These are phyloP conservation scores for Alloascoidea africana DNA, from an alignment of 805 yeast species.

Conservation along the genomic window DNA sequence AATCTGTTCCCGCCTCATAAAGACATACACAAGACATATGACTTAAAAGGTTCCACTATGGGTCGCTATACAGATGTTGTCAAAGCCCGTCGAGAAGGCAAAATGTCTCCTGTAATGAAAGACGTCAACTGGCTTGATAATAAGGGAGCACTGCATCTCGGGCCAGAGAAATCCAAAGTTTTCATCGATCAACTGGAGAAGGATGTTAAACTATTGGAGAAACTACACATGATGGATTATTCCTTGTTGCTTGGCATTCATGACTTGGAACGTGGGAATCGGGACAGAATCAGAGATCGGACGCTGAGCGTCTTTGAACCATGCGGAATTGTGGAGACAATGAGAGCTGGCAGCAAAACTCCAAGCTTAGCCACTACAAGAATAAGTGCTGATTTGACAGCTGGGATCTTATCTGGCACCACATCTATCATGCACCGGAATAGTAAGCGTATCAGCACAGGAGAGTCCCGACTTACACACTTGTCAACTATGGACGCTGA, in stretches of 20 bases:
- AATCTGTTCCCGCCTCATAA: conserved; percentile 90
- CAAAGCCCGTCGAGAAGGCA: conserved; percentile 7
- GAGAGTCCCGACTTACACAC: not conserved
- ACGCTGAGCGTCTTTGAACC: conserved; percentile 21
- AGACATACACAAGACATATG: conserved; percentile 74
- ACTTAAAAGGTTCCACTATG: conserved; percentile 84
- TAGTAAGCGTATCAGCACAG: conserved; percentile 2
- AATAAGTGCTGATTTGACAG: conserved; percentile 5
- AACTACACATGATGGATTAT: conserved; percentile 88
- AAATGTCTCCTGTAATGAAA: conserved; percentile 39
- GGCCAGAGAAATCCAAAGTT: conserved; percentile 46
- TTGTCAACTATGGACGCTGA: conserved; percentile 13
- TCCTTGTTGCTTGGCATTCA: conserved; percentile 82
- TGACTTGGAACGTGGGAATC: conserved; percentile 47
- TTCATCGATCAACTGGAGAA: conserved; percentile 56
- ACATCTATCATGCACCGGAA: too few relatives aligned
- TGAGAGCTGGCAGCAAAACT: too few relatives aligned
- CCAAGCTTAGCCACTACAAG: too few relatives aligned
- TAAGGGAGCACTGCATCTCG: conserved; percentile 48
- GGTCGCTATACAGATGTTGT: conserved; percentile 35
- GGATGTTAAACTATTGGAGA: conserved; percentile 61
- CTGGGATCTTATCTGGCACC: conserved; percentile 4
- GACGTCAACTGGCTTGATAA: conserved; percentile 80
- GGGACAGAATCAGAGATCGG: conserved; percentile 20
- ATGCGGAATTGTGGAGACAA: conserved; percentile 7